Conservation (phyloP, 2,329 filamentous ascomycete species). For the Colletotrichum sp. region DNA sequence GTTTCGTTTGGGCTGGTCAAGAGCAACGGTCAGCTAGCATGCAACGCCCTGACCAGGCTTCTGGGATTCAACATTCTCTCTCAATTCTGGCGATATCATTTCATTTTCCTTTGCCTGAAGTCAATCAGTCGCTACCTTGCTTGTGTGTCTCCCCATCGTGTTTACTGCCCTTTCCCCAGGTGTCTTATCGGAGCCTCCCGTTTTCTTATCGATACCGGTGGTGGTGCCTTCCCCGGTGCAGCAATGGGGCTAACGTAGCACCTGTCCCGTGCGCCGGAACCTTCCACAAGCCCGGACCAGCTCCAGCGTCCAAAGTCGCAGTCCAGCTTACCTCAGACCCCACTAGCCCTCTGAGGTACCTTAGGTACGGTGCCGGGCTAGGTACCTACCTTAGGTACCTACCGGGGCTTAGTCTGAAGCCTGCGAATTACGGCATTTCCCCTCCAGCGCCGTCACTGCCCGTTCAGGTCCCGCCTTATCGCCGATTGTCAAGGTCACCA, state of each 20-base stretch:
- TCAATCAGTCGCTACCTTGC: not conserved
- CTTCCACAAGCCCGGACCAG: slow-evolving; percentile 11
- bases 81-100: not conserved
- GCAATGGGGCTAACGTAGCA: not conserved
- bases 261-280: slow-evolving; percentile 5
- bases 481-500: not conserved
- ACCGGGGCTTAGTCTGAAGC: not conserved
- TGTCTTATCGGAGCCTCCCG: slow-evolving; percentile 3
- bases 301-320: not conserved
- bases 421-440: slow-evolving; percentile 4
- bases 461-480: not conserved
- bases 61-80: not conserved
- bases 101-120: not conserved
- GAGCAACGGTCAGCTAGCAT: not conserved
- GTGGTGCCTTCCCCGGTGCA: not conserved
- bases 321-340: not conserved
- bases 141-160: not conserved
- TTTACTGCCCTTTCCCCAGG: not conserved
- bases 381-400: not conserved
- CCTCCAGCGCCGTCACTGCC: not conserved
- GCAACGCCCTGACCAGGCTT: no score
- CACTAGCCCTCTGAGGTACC: not conserved
- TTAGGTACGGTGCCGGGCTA: not conserved
- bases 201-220: not conserved
- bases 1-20: not conserved